Conservation (phyloP, 208 protist genomes). For the Leishmania major region DNA sequence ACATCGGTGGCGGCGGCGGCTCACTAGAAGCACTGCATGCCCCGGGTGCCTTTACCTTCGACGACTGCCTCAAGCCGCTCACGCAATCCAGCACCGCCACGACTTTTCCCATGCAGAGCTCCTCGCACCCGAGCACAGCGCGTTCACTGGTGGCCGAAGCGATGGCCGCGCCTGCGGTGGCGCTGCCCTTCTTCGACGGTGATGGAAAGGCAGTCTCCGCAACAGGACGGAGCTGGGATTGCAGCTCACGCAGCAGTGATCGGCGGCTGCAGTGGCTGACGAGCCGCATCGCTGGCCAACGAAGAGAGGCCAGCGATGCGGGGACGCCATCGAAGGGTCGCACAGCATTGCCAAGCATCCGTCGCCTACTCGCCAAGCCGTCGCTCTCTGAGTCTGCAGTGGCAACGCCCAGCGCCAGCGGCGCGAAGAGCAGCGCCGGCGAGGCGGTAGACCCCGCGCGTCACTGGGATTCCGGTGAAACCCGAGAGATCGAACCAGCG, state of each 20-base stretch:
- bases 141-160: background rate
- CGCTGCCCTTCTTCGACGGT: slow-evolving; percentile 26
- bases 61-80: background rate
- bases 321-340: background rate
- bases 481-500: slow-evolving; percentile 10
- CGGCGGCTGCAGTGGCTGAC: slow-evolving; percentile 25
- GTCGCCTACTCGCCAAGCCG: slow-evolving; percentile 25
- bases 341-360: slow-evolving; percentile 26
- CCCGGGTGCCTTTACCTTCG: too few species aligned
- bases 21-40: background rate
- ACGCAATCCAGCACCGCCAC: background rate
- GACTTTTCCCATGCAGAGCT: background rate
- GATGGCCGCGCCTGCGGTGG: slow-evolving; percentile 3
- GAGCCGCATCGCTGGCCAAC: slow-evolving; percentile 11
- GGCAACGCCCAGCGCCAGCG: slow-evolving; percentile 1
- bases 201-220: slow-evolving; percentile 20
- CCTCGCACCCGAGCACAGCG: background rate
- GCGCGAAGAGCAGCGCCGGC: background rate
- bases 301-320: background rate
- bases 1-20: background rate
- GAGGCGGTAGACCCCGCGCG: background rate
- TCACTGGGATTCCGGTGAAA: background rate
- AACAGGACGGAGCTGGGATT: slow-evolving; percentile 9
- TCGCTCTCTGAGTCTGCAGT: slow-evolving; percentile 5
- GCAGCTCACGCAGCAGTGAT: slow-evolving; percentile 16